Evolutionary conservation across 192 early-diverging fungal species (phyloP).

Genomic region (Coemansia sp.): DNA sequence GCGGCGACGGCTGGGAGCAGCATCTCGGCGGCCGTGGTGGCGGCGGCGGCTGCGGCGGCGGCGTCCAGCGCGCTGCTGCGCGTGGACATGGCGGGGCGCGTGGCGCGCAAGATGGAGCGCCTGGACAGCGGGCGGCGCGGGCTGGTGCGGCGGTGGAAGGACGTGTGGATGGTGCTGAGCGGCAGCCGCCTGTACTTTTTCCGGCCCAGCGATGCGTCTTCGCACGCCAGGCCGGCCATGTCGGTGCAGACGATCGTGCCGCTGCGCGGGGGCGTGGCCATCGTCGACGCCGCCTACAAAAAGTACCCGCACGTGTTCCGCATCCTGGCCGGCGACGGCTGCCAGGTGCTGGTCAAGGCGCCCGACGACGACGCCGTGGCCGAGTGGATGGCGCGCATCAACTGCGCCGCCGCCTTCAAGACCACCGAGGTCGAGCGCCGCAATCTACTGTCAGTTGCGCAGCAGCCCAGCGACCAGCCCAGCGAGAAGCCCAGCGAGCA

Average conservation of each 20-base stretch:
- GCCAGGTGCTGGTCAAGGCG: slow-evolving; percentile 74
- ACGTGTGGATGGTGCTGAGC: slow-evolving; percentile 75
- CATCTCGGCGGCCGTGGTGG: background rate
- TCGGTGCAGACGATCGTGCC: slow-evolving; percentile 59
- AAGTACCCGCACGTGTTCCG: slow-evolving; percentile 86
- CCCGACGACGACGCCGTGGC: slow-evolving; percentile 70
- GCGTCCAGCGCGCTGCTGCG: slow-evolving; percentile 37
- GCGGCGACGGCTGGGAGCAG: background rate
- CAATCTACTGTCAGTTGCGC: background rate
- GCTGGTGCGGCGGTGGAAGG: slow-evolving; percentile 71
- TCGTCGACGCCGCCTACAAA: slow-evolving; percentile 69
- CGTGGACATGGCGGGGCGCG: slow-evolving; percentile 69
- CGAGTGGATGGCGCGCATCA: slow-evolving; percentile 82
- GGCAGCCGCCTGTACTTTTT: slow-evolving; percentile 80
- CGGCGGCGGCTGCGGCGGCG: background rate
- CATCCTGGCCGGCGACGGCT: slow-evolving; percentile 67
- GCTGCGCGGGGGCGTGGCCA: slow-evolving; percentile 66
- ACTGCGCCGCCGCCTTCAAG: slow-evolving; percentile 79
- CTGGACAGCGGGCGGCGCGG: slow-evolving; percentile 68
- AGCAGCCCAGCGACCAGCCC: background rate
- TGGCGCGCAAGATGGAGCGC: slow-evolving; percentile 75
- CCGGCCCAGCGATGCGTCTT: slow-evolving; percentile 55
- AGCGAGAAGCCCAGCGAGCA: background rate
- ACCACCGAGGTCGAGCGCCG: slow-evolving; percentile 56
- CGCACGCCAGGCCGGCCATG: slow-evolving; percentile 45